Percentiles rank a stretch among this genome's conserved stretches.
Evolutionary conservation across 1,284 basidiomycete genomes (phyloP).

Genomic region (Pseudomicrostroma phylloplanum): DNA sequence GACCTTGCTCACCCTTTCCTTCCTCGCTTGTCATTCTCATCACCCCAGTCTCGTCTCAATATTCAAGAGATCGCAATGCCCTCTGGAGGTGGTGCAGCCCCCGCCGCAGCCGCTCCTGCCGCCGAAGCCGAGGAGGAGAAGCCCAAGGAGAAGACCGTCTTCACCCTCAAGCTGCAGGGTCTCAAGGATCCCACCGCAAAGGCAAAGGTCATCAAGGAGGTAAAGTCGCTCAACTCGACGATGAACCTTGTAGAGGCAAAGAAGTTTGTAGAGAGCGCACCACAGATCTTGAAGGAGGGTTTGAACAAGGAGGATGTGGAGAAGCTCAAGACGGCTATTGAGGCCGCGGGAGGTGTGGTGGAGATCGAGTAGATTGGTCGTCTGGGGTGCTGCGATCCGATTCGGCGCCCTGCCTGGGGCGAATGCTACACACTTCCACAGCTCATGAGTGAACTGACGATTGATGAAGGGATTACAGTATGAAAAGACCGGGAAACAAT

Average conservation of each 20-base stretch:
- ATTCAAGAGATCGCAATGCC: constrained; percentile 98
- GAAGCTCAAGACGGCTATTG: constrained; percentile 85
- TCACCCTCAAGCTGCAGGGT: constrained; percentile 67
- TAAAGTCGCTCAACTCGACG: constrained; percentile 64
- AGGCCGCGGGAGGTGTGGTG: constrained; percentile 80
- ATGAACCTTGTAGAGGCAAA: constrained; percentile 66
- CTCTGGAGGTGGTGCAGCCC: constrained; percentile 60
- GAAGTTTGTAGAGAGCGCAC: constrained; percentile 96
- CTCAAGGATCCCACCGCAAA: constrained; percentile 54
- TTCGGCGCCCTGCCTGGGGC: neutral
- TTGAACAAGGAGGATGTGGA: constrained; percentile 95
- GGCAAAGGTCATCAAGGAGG: constrained; percentile 95
- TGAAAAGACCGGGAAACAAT: neutral
- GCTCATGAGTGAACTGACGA: neutral
- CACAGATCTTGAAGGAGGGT: constrained; percentile 91
- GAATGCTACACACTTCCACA: neutral
- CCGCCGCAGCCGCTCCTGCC: constrained; percentile 55
- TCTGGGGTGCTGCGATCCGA: neutral
- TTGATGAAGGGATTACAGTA: neutral
- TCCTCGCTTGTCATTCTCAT: constrained; percentile 53
- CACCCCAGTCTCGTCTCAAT: constrained; percentile 65
- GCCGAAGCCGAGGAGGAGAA: constrained; percentile 65
- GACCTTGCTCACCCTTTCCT: constrained; percentile 15
- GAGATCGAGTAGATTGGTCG: constrained; percentile 52
- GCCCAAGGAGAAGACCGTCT: constrained; percentile 97